A percentile compares a stretch with the other conserved stretches of the same genome.
Evolutionary conservation across 2,329 filamentous ascomycete genomes (phyloP).

Genomic region (Dryadomyces sulphureus): DNA sequence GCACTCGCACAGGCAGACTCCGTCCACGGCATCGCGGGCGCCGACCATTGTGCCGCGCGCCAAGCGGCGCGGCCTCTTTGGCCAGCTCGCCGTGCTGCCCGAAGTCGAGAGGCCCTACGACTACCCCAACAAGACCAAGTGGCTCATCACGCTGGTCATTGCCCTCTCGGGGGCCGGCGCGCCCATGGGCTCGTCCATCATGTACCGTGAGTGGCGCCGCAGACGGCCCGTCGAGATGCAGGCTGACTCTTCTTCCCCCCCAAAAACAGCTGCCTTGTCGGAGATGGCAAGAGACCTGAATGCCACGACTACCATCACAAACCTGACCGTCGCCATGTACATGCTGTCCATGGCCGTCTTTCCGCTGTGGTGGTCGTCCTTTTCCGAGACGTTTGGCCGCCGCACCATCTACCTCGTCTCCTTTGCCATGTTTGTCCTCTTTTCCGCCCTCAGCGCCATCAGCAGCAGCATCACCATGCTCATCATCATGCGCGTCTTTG

Average conservation of each 20-base stretch:
- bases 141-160: constrained; percentile 67
- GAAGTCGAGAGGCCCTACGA: constrained; percentile 66
- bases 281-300: constrained; percentile 48
- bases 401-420: constrained; percentile 67
- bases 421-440: constrained; percentile 58
- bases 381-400: constrained; percentile 59
- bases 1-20: neutral
- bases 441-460: constrained; percentile 53
- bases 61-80: constrained; percentile 56
- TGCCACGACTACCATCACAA: constrained; percentile 50
- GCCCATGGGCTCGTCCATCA: constrained; percentile 72
- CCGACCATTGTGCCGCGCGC: constrained; percentile 26
- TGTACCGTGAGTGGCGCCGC: constrained; percentile 52
- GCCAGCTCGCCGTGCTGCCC: constrained; percentile 48
- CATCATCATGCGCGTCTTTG: constrained; percentile 56
- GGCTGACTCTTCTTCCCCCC: too few relatives aligned
- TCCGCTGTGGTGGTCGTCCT: constrained; percentile 75
- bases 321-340: constrained; percentile 64
- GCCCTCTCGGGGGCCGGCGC: constrained; percentile 63
- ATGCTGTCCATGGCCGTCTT: constrained; percentile 77
- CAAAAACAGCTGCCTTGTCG: constrained; percentile 48
- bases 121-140: constrained; percentile 63
- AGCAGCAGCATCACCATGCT: constrained; percentile 61
- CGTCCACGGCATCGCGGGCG: constrained; percentile 16
- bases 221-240: neutral